Conservation (phyloP, 768 basidiomycete species). For the Albatrellus ellisii region DNA sequence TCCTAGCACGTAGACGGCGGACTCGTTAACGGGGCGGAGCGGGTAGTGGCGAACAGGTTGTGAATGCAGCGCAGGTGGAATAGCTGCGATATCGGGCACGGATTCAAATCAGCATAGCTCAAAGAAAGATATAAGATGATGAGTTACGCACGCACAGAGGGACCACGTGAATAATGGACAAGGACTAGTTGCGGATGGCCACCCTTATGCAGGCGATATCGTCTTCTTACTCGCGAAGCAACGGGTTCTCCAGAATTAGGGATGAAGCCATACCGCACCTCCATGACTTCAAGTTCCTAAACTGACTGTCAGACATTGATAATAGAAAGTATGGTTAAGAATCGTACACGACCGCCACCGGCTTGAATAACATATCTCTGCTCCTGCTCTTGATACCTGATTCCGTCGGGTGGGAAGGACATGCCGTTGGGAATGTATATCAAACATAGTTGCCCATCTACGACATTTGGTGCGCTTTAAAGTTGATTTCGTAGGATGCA, state of each 20-base stretch:
- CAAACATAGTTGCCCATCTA: slow-evolving; percentile 58
- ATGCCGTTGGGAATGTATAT: slow-evolving; percentile 47
- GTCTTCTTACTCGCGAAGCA: slow-evolving; percentile 58
- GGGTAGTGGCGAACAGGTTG: slow-evolving; percentile 63
- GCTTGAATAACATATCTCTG: slow-evolving; percentile 41
- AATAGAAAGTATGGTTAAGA: background rate
- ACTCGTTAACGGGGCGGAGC: slow-evolving; percentile 51
- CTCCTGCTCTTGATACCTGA: slow-evolving; percentile 67
- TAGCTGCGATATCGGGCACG: slow-evolving; percentile 28
- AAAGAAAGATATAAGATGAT: background rate
- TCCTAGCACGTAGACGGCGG: slow-evolving; percentile 55
- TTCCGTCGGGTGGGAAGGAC: slow-evolving; percentile 62
- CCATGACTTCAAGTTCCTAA: slow-evolving; percentile 68
- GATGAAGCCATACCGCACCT: slow-evolving; percentile 67
- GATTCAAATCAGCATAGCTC: background rate
- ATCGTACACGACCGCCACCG: slow-evolving; percentile 40
- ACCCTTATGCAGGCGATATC: slow-evolving; percentile 61
- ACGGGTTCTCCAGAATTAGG: slow-evolving; percentile 45
- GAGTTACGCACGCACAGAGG: slow-evolving; percentile 38
- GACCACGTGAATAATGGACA: slow-evolving; percentile 65
- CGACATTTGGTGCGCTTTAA: background rate
- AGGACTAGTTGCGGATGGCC: slow-evolving; percentile 64
- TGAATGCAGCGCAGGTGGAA: slow-evolving; percentile 41
- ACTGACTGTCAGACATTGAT: slow-evolving; percentile 4
- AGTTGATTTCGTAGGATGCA: background rate